phyloP scores from a whole-genome alignment of 2,329 filamentous ascomycete genomes.

The Didymella arachidicola region DNA sequence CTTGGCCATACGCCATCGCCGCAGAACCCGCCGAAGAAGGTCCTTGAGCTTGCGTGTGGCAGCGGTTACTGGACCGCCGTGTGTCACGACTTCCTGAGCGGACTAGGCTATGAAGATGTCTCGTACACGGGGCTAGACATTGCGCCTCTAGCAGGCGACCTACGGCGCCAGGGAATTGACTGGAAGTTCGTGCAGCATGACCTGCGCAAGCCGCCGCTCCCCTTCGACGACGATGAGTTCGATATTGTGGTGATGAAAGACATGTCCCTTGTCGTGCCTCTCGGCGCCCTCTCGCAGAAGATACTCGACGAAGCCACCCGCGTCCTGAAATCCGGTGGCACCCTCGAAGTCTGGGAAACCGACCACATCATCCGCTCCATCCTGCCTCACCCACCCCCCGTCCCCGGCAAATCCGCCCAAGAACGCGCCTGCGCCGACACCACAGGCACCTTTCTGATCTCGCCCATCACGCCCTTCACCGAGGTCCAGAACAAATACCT shows the following conservation, averaged over 20 bases:
- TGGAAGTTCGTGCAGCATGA: conserved; percentile 93
- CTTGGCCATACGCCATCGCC: conserved; percentile 74
- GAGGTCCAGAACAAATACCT: conserved; percentile 82
- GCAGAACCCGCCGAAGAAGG: conserved; percentile 70
- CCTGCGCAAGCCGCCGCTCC: conserved; percentile 75
- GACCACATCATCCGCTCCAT: conserved; percentile 86
- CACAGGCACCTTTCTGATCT: conserved; percentile 83
- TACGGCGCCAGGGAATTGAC: conserved; percentile 76
- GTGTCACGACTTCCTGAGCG: conserved; percentile 80
- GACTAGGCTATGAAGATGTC: conserved; percentile 72
- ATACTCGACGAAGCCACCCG: conserved; percentile 79
- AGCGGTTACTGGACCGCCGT: conserved; percentile 89
- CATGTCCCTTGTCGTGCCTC: conserved; percentile 71
- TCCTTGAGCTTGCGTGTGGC: conserved; percentile 88
- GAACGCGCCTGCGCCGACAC: conserved; percentile 70
- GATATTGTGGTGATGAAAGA: conserved; percentile 92
- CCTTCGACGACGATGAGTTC: conserved; percentile 80
- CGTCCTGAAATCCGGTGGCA: conserved; percentile 77
- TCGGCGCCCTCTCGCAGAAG: conserved; percentile 61
- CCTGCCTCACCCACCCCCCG: conserved; percentile 74
- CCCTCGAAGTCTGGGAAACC: conserved; percentile 87
- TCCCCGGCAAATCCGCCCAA: conserved; percentile 64
- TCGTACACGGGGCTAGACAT: conserved; percentile 86
- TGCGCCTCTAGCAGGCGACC: conserved; percentile 71
- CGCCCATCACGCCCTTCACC: conserved; percentile 81